phyloP scores from a whole-genome alignment of 2,329 filamentous ascomycete species.

The Thermomyces lanuginosus region DNA sequence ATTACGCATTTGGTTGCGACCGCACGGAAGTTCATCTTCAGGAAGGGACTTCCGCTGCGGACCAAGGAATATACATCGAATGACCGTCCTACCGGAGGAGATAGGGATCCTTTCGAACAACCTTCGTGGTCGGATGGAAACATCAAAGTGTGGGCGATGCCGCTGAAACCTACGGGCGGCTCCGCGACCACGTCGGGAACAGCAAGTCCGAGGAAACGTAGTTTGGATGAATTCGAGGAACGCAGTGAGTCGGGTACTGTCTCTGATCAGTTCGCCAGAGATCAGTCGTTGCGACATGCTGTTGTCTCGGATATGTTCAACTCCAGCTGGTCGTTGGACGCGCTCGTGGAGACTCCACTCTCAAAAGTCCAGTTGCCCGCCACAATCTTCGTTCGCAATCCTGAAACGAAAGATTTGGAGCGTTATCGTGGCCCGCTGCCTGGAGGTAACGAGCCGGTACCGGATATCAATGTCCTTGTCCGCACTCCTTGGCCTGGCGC shows the following conservation, averaged over 20 bases:
- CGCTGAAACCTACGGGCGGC: constrained; percentile 26
- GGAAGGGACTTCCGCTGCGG: constrained; percentile 60
- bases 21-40: constrained; percentile 67
- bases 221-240: constrained; percentile 33
- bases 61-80: constrained; percentile 48
- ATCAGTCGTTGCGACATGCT: constrained; percentile 39
- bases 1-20: constrained; percentile 68
- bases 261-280: constrained; percentile 15
- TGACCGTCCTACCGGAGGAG: constrained; percentile 11
- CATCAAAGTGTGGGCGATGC: constrained; percentile 72
- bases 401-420: constrained; percentile 45
- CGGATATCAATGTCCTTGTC: constrained; percentile 55
- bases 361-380: constrained; percentile 51
- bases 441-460: constrained; percentile 32
- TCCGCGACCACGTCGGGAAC: constrained; percentile 12
- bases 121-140: constrained; percentile 63
- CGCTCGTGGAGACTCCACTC: constrained; percentile 49
- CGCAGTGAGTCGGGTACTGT: constrained; percentile 4
- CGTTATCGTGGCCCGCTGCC: constrained; percentile 54
- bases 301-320: constrained; percentile 66
- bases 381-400: constrained; percentile 50
- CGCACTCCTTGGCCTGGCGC: constrained; percentile 67
- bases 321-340: constrained; percentile 57
- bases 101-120: constrained; percentile 17
- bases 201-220: constrained; percentile 30